Evolutionary conservation across 2,329 filamentous ascomycete genomes (phyloP).

Genomic region (Aureobasidium sp.): DNA sequence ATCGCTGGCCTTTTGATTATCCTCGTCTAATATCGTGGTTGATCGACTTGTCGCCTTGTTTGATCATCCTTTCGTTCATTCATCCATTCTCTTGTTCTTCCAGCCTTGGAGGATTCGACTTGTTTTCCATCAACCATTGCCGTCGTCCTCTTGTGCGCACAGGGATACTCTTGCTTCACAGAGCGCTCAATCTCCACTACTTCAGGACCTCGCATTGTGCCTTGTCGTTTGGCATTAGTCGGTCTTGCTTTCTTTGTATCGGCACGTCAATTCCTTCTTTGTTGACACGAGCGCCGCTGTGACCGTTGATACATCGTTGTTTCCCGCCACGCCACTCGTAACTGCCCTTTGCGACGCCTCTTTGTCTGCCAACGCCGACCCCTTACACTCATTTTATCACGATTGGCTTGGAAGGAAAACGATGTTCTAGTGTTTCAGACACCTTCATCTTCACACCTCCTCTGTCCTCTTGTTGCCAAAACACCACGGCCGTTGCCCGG

Average conservation of each 20-base stretch:
- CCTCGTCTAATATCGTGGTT: constrained; percentile 9
- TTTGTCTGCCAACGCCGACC: constrained; percentile 8
- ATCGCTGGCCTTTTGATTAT: not conserved
- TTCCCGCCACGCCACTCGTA: constrained; percentile 9
- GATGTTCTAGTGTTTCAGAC: constrained; percentile 14
- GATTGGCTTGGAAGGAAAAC: constrained; percentile 9
- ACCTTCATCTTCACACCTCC: not conserved
- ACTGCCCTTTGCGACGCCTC: not conserved
- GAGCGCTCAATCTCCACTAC: constrained; percentile 4
- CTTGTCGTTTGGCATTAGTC: constrained; percentile 1
- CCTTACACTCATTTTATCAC: constrained; percentile 12
- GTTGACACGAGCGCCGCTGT: constrained; percentile 4
- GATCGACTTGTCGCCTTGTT: constrained; percentile 7
- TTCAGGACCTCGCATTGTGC: not conserved
- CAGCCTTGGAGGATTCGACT: not conserved
- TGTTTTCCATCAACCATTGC: not conserved
- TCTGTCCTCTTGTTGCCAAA: constrained; percentile 3
- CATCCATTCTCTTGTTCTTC: not conserved
- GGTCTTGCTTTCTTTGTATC: constrained; percentile 6
- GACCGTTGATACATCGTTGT: constrained; percentile 11
- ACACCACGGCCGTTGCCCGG: constrained; percentile 4
- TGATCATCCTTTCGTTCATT: constrained; percentile 8
- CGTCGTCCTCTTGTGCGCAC: not conserved
- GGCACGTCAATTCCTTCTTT: constrained; percentile 7
- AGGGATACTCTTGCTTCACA: not conserved